Base-by-base conservation (phyloP, 805 yeast species). In the Saccharomycopsis fibuligera region DNA sequence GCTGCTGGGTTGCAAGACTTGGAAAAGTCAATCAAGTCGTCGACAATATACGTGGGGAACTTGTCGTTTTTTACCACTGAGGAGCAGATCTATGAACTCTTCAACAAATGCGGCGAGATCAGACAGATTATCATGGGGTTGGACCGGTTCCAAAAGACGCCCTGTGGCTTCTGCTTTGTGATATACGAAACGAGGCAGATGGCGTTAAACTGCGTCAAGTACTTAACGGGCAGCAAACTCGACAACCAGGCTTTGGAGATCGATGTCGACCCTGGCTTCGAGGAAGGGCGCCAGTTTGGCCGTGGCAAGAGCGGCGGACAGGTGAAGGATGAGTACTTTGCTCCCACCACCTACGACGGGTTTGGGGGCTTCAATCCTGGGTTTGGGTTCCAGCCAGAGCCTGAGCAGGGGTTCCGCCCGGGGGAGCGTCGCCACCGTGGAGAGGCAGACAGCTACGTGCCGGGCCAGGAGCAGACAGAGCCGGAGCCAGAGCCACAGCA, bases 131-230 rank as follows among this genome's bases (percentile, higher is more conserved):
- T 91, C 45, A 93, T 93, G 98, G 99, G 99, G 0, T 74, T 93
- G 33, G 97, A 93, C 63, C 75, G 96, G 56, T 82, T 83, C 62
- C 84, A 86, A 56, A 79, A 83, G 59, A 90, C 96, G 1, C 99
- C 99, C 1, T 90, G 98, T 62, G 98, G 99, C 16, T 91, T 93
- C 64, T 90, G 97, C 62, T 93, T 93, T 62, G 89, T 93, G 35
- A 83, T 88, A 41, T 93, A 82, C 63, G 75, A 74, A 47, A 64
- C 69, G 25, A 81, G 81, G 39, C 73, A 73, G 44, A 89, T 86
- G 44, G 88, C 96, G 1, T 69, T 89, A 46, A 79, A 84, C 55
- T 86, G 96, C 2, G 78, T 91, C 61, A 86, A 88, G 62, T 91
- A 80, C 60, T 68, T 93, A 44, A 81, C 86, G 57, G 83, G 80